A percentile compares a stretch with the other conserved stretches of the same genome.
These are phyloP conservation scores for Musa beccarii DNA, from an alignment of 176 grass and related monocot genomes.

Conservation along the genomic window DNA sequence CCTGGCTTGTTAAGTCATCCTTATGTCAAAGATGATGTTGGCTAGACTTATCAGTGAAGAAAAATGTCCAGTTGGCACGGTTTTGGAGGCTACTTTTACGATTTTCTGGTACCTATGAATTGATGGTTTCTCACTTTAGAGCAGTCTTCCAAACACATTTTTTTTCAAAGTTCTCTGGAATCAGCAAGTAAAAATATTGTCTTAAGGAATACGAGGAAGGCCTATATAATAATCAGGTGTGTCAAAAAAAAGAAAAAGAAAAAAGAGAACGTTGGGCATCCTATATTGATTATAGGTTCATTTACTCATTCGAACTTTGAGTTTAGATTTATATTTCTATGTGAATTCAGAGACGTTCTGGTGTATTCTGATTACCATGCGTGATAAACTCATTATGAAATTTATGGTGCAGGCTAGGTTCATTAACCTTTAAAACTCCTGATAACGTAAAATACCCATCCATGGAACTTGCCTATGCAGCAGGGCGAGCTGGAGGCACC, in stretches of 20 bases:
- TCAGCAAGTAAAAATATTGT: background rate
- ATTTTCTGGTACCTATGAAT: too few relatives aligned
- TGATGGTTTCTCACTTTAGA: too few relatives aligned
- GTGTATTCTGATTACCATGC: background rate
- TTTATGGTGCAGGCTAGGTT: conserved; percentile 53
- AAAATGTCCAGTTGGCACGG: too few relatives aligned
- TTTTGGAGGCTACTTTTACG: too few relatives aligned
- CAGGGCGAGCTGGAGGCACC: conserved; percentile 88
- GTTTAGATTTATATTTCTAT: background rate
- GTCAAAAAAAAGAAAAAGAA: too few relatives aligned
- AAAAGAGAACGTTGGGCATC: too few relatives aligned
- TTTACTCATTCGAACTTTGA: background rate
- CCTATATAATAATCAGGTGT: background rate
- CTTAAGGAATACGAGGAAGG: background rate
- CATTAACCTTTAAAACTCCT: conserved; percentile 81
- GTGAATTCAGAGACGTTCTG: background rate
- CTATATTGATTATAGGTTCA: too few relatives aligned
- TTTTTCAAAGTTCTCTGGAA: background rate
- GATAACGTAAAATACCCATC: conserved; percentile 95
- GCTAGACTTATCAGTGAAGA: too few relatives aligned
- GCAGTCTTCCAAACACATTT: too few relatives aligned
- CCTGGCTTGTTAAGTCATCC: too few relatives aligned
- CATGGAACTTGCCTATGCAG: conserved; percentile 81
- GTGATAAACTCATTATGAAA: background rate
- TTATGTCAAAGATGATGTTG: too few relatives aligned